Conservation (phyloP, 345 rosid species). For the Isatis tinctoria region DNA sequence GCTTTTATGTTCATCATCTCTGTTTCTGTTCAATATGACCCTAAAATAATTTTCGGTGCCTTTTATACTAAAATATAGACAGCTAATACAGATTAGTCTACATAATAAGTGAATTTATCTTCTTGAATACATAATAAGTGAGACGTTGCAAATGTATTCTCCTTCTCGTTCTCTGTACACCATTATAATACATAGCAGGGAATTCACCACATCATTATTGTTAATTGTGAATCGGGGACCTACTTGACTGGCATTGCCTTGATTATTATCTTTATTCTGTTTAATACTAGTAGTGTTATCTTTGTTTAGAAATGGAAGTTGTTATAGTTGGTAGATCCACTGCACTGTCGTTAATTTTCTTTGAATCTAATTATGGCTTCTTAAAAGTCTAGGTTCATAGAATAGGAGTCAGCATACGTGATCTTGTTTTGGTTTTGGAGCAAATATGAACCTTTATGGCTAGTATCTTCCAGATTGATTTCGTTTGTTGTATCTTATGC, state of each 20-base stretch:
- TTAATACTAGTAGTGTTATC: too few species aligned
- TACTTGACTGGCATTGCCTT: too few species aligned
- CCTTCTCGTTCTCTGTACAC: background rate
- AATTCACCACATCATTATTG: background rate
- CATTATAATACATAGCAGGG: background rate
- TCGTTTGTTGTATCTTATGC: background rate
- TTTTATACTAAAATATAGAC: background rate
- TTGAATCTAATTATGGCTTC: too few species aligned
- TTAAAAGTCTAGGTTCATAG: too few species aligned
- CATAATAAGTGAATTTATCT: too few species aligned
- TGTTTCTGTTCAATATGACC: background rate
- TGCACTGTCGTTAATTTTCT: too few species aligned
- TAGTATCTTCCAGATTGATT: background rate
- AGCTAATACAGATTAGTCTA: background rate
- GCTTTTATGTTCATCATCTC: conserved; percentile 29
- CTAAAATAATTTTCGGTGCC: conserved; percentile 1
- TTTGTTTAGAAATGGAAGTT: too few species aligned
- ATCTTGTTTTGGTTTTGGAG: too few species aligned
- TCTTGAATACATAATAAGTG: background rate
- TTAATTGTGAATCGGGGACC: background rate
- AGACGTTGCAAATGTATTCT: background rate
- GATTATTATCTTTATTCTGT: too few species aligned
- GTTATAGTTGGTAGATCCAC: too few species aligned
- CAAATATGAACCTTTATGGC: background rate
- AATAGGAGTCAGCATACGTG: too few species aligned